Base-by-base conservation (phyloP, 2,329 filamentous ascomycete species). In the Lasiodiplodia sp. region DNA sequence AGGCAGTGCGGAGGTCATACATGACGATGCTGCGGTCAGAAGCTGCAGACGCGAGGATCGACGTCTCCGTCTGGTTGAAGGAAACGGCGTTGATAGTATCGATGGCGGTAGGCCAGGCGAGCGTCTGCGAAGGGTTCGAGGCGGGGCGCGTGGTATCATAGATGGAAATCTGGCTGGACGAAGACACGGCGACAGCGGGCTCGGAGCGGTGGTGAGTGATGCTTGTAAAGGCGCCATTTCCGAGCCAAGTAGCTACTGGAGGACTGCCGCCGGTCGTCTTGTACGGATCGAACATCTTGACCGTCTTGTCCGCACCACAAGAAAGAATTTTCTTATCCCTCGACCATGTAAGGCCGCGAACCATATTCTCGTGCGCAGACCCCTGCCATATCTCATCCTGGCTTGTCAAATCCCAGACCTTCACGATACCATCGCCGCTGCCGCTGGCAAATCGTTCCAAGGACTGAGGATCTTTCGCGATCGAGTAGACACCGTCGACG, bases 281-380 rank as follows among this genome's bases (percentile, higher is more conserved):
- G 79, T 96, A 96, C 0, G 95, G 94, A 75, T 97, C 94, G 82
- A 92, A 97, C 38, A 99, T 84, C 80, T 98, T 97, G 75, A 98
- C 88, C 4, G 92, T 91, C 73, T 89, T 89, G 80, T 99, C 96
- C 70, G 89, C 90, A 6, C 92, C 94, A 77, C 94, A 97, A 1
- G 93, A 95, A 57, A 98, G 83, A 16, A 98, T 84, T 77, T 94
- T 95, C 76, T 90, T 88, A 74, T 97, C 93, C 55, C 88, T 87
- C 3, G 94, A 97, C 92, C 95, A 99, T 73, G 90, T 91, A 77
- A 97, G 86, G 16, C 92, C 92, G 84, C 97, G 97, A 73, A 98
- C 93, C 55, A 97, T 91, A 73, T 97, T 97, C 74, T 97, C 92
- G 78, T 99, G 96, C 28, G 94, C 95, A 71, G 91, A 89, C 3